Base-by-base conservation (phyloP, 768 basidiomycete species). In the Epithele typhae region DNA sequence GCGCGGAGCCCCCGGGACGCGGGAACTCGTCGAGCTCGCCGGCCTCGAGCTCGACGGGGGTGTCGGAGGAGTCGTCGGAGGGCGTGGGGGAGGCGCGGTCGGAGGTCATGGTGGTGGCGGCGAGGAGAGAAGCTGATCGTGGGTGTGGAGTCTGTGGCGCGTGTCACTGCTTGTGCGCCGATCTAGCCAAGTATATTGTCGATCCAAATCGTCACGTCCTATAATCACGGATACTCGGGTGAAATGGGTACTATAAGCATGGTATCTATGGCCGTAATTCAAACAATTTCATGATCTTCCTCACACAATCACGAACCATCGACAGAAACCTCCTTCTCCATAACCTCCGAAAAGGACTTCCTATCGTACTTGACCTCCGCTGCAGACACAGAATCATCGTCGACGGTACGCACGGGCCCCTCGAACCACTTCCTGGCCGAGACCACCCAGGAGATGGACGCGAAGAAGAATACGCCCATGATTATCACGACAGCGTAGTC, bases 381-480 rank as follows among this genome's bases (percentile, higher is more conserved):
- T 30, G 14, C 27, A 30, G 14, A 7, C 7, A 7, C 27, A 7
- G 7, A 7, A 12, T 40, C 19, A 14, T 46, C 48, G 14, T 54
- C 51, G 14, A 56, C 42, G 43, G 73, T 86, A 52, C 67, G 64
- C 40, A 86, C 68, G 15, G 84, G 84, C 0, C 84, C 84, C 19
- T 65, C 71, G 66, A 87, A 87, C 84, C 84, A 87, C 48, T 81
- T 77, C 27, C 65, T 76, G 0, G 85, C 85, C 22, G 83, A 84
- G 4, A 81, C 25, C 5, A 81, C 60, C 85, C 85, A 87, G 5
- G 79, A 84, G 3, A 71, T 43, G 1, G 77, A 64, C 1, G 85
- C 80, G 54, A 85, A 84, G 14, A 82, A 57, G 59, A 86, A 83
- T 4, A 87, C 82, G 1, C 66, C 68, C 68, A 74, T 70, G 58